Evolutionary conservation across 345 rosid genomes (phyloP).

Genomic region (Litchi chinensis): DNA sequence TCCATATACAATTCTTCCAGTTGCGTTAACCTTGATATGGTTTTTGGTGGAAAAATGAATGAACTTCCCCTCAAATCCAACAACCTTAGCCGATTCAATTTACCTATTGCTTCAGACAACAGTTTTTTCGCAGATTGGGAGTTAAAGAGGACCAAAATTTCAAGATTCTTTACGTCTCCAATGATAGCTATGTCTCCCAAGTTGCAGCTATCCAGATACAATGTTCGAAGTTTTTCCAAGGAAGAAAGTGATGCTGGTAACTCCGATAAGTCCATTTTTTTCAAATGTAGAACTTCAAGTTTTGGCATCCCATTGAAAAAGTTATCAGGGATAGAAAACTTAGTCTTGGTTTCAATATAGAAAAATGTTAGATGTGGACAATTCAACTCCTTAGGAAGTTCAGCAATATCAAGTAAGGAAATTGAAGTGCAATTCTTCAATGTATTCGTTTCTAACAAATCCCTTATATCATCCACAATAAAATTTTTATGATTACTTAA

Average conservation of each 20-base stretch:
- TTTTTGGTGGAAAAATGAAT: not conserved
- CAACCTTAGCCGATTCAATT: conserved; percentile 11
- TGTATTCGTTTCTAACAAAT: not conserved
- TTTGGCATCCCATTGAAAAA: not conserved
- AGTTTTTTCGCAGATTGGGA: too few species aligned
- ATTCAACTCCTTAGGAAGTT: not conserved
- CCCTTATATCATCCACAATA: not conserved
- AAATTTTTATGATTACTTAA: not conserved
- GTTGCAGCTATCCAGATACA: conserved; percentile 7
- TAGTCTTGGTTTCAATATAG: accelerated
- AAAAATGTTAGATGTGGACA: conserved; percentile 25
- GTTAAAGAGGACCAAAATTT: conserved; percentile 17
- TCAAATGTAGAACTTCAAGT: conserved; percentile 16
- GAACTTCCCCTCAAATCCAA: conserved; percentile 6
- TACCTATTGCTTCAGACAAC: not conserved
- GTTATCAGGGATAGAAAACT: not conserved
- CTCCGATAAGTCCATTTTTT: not conserved
- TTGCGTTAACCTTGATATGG: conserved; percentile 10
- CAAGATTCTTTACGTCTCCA: conserved; percentile 16
- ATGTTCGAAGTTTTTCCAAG: conserved; percentile 16
- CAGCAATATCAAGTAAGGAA: not conserved
- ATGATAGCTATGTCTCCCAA: not conserved
- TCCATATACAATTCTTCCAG: conserved; percentile 34
- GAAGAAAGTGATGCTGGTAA: conserved; percentile 13
- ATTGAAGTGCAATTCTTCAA: not conserved